Evolutionary conservation across 345 rosid genomes (phyloP), one percentile per base, ranked within the genome.

Genomic region (Turnera subulata): DNA sequence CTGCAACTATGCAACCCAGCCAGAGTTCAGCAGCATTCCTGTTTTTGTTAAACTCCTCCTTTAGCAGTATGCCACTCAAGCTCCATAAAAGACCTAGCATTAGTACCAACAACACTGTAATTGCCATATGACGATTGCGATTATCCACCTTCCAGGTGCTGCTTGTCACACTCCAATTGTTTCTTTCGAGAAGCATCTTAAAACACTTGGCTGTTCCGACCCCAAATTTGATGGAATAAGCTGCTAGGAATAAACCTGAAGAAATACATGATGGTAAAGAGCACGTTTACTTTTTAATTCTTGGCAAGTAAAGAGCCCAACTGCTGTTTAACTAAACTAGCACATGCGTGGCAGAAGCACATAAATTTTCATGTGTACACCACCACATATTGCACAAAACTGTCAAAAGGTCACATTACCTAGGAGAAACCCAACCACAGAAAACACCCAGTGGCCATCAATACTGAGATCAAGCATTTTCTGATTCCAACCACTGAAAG

Each of bases 401-500:
- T 29, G 5, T 17, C 23, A 1, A 18, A 56, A 63, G 25, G 51
- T 33, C 56, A 44, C 32, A 42, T 54, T 76, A 92, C 98, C 98
- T 68, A 79, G 16, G 11, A 93, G 67, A 77, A 83, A 85, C 59
- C 96, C 91, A 46, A 83, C 64, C 22, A 78, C 39, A 15, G 96
- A 71, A 66, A 70, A 68, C 38, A 82, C 71, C 97, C 97, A 93
- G 55, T 78, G 73, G 73, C 91, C 96, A 66, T 79, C 60, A 22
- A 69, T 75, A 55, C 79, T 78, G 53, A 93, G 91, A 67, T 89
- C 95, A 25, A 93, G 89, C 96, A 93, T 93, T 70, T 89, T 82
- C 69, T 93, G 99, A 64, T 87, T 85, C 99, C 99, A 93, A 21
- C 94, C 91, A 39, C 99, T 93, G 73, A 93, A 93, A 40, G 99